These are phyloP conservation scores for Henningerozyma blattae DNA, from an alignment of 805 yeast species.

Conservation along the genomic window DNA sequence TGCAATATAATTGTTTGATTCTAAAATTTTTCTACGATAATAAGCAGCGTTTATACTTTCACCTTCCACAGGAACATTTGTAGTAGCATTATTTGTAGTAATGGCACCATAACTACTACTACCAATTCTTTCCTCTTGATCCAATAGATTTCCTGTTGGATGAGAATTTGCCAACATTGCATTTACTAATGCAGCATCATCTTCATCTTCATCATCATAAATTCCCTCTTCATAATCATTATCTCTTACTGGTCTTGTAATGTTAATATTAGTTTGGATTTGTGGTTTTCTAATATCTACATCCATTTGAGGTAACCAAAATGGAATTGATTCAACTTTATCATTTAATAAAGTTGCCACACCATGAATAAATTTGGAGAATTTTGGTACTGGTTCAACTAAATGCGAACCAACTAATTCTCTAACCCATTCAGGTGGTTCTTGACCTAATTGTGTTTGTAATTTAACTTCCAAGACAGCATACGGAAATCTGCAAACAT, in stretches of 20 bases:
- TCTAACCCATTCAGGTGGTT: conserved; percentile 96
- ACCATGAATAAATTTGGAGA: conserved; percentile 95
- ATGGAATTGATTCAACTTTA: conserved; percentile 74
- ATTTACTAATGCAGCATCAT: conserved; percentile 21
- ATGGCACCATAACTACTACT: conserved; percentile 29
- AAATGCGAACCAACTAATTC: conserved; percentile 84
- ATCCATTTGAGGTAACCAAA: conserved; percentile 97
- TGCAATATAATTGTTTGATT: conserved; percentile 11
- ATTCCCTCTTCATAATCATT: conserved; percentile 20
- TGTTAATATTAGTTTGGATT: conserved; percentile 33
- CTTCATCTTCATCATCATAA: conserved; percentile 25
- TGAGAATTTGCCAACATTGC: conserved; percentile 10
- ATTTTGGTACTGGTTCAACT: conserved; percentile 97
- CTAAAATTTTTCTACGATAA: conserved; percentile 14
- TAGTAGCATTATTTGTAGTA: conserved; percentile 2
- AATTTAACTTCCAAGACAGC: conserved; percentile 95
- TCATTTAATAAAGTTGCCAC: conserved; percentile 85
- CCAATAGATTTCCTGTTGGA: conserved; percentile 46
- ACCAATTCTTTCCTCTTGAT: conserved; percentile 56
- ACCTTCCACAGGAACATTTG: conserved; percentile 2
- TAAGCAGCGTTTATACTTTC: conserved; percentile 24
- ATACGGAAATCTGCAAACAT: conserved; percentile 89
- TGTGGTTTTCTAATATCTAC: conserved; percentile 87
- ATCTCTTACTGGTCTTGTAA: conserved; percentile 20
- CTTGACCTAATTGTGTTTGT: conserved; percentile 97